phyloP scores from a whole-genome alignment of 1,284 basidiomycete species.

The Peniophora sp. region DNA sequence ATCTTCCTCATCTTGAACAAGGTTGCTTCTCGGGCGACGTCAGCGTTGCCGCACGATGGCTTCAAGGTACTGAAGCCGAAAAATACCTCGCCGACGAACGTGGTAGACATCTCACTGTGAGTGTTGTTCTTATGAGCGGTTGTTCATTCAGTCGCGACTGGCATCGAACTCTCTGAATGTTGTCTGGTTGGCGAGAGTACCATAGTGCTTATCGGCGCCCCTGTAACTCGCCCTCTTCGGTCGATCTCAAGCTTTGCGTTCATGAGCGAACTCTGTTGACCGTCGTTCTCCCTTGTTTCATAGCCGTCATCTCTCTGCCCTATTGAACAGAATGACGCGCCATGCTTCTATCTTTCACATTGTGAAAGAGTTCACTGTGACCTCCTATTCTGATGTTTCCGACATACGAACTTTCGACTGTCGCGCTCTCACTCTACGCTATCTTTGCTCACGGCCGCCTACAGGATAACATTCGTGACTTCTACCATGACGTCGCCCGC shows the following conservation, averaged over 20 bases:
- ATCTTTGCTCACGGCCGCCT: background rate
- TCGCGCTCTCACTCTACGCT: conserved; percentile 5
- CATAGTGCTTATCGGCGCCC: background rate
- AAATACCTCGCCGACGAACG: conserved; percentile 16
- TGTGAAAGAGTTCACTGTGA: too few species aligned
- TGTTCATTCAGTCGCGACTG: too few species aligned
- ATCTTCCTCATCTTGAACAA: conserved; percentile 13
- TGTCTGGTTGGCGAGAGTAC: too few species aligned
- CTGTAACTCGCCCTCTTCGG: background rate
- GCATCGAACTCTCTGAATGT: too few species aligned
- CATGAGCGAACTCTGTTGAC: background rate
- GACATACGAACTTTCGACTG: conserved; percentile 6
- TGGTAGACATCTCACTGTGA: conserved; percentile 2
- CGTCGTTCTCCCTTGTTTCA: too few species aligned
- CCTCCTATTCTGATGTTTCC: background rate
- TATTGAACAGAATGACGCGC: too few species aligned
- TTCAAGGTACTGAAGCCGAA: conserved; percentile 37
- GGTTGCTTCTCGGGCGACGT: conserved; percentile 25
- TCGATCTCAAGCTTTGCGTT: background rate
- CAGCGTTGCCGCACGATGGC: conserved; percentile 32
- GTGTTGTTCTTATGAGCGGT: too few species aligned
- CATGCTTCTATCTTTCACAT: too few species aligned
- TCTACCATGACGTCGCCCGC: conserved; percentile 34
- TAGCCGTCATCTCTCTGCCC: too few species aligned
- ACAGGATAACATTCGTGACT: conserved; percentile 37